Evolutionary conservation across 192 early-diverging fungal species (phyloP).

Genomic region (Spizellomyces sp.): DNA sequence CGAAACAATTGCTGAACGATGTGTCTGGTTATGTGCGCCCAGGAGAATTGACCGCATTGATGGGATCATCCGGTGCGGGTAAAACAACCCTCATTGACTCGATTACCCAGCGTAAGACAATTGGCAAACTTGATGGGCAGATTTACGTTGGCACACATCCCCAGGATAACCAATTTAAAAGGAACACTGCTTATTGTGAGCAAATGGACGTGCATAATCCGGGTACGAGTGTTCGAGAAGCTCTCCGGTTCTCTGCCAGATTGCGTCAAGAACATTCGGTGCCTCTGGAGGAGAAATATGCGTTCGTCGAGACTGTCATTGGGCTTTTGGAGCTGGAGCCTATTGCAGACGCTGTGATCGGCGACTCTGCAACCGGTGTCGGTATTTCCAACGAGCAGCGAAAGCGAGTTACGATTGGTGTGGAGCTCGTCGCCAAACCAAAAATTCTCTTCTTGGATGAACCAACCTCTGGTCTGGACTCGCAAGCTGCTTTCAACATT

Average conservation of each 20-base stretch:
- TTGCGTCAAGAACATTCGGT: constrained; percentile 57
- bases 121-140: constrained; percentile 43
- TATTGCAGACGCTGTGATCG: constrained; percentile 75
- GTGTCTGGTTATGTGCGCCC: constrained; percentile 75
- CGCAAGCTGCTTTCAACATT: constrained; percentile 71
- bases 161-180: constrained; percentile 31
- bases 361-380: constrained; percentile 68
- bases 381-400: constrained; percentile 86
- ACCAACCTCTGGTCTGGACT: constrained; percentile 80
- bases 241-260: constrained; percentile 66
- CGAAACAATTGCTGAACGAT: constrained; percentile 67
- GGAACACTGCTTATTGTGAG: constrained; percentile 69
- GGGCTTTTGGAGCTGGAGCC: constrained; percentile 71
- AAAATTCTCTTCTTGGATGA: constrained; percentile 84
- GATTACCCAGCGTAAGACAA: constrained; percentile 59
- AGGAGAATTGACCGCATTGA: constrained; percentile 77
- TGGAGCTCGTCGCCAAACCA: constrained; percentile 83
- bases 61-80: constrained; percentile 52
- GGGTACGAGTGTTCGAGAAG: constrained; percentile 70
- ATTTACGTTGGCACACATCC: constrained; percentile 59
- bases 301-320: constrained; percentile 78
- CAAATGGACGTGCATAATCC: constrained; percentile 61
- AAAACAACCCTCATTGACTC: constrained; percentile 57
- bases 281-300: constrained; percentile 66
- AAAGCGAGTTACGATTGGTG: constrained; percentile 85